Percentiles rank a stretch among this genome's conserved stretches.
phyloP scores from a whole-genome alignment of 2,329 filamentous ascomycete genomes.

The Ascochyta pisi region DNA sequence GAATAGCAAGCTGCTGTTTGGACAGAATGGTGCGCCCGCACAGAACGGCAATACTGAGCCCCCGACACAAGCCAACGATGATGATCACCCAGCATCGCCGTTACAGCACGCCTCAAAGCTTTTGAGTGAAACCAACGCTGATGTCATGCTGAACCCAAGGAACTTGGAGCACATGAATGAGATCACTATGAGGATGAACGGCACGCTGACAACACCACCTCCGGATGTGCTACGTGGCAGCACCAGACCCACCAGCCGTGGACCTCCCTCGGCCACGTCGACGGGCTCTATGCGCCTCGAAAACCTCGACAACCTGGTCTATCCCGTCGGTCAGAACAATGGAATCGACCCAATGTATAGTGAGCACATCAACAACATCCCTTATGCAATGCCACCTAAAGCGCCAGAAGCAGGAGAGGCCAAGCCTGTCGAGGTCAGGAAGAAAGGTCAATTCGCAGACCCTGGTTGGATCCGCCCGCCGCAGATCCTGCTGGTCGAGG shows the following conservation, averaged over 20 bases:
- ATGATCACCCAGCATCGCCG: slow-evolving; percentile 71
- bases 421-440: slow-evolving; percentile 60
- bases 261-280: slow-evolving; percentile 57
- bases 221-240: slow-evolving; percentile 60
- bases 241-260: slow-evolving; percentile 54
- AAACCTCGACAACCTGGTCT: slow-evolving; percentile 77
- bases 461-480: slow-evolving; percentile 73
- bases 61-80: slow-evolving; percentile 56
- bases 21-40: slow-evolving; percentile 45
- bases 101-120: slow-evolving; percentile 72
- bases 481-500: slow-evolving; percentile 89
- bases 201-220: slow-evolving; percentile 63
- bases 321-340: slow-evolving; percentile 87
- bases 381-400: slow-evolving; percentile 78
- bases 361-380: slow-evolving; percentile 93
- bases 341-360: slow-evolving; percentile 95
- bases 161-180: slow-evolving; percentile 71
- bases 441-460: slow-evolving; percentile 67
- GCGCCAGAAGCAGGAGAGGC: slow-evolving; percentile 59
- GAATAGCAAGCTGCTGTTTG: slow-evolving; percentile 60
- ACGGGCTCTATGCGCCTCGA: slow-evolving; percentile 61
- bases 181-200: slow-evolving; percentile 61
- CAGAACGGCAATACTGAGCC: slow-evolving; percentile 53
- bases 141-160: slow-evolving; percentile 68
- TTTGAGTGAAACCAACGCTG: slow-evolving; percentile 69